Base-by-base conservation (phyloP, 371 early-diverging fungal species). In the Mortierella sp. region DNA sequence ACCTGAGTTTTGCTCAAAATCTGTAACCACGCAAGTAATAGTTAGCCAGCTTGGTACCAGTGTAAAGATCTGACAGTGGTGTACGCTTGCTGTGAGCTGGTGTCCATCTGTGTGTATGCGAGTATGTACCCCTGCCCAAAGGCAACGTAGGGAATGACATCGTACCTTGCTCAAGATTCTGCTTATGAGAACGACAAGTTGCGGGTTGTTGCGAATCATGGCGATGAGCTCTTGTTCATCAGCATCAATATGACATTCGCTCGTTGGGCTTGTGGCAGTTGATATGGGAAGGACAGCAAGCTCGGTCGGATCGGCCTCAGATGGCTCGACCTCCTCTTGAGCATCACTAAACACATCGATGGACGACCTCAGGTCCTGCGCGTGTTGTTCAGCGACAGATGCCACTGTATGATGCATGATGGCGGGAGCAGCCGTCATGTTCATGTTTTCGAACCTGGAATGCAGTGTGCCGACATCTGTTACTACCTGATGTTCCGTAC, bases 161-260 rank as follows among this genome's bases (percentile, higher is more conserved):
- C n/a, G 58, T 67, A 64, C 73, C 68, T 74, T 64, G 48, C 61
- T 53, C 68, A 74, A 55, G 45, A 74, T 74, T 30, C 54, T 50
- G 7, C 69, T 54, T 16, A 65, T 50, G n/a, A 68, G 51, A 10
- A 53, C 38, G 0, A 74, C 69, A 13, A 74, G 21, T 41, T 74
- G 76, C 0, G 76, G 76, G 55, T 74, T 74, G 51, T 65, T 69
- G 21, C 64, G 65, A 55, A 74, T 68, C 66, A 68, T 64, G 30
- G 68, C 76, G 45, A 74, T 34, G 42, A 74, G 43, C 8, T 58
- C 76, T 13, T 16, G 28, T 16, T 71, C 71, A 9, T 48, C 63
- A 27, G 3, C 49, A 12, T 27, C 28, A 14, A 4, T 10, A n/a
- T 13, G 46, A 24, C 49, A 24, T n/a, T 57, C 72, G 54, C 50